phyloP scores from a whole-genome alignment of 805 yeast species.

The Wickerhamiella domercqiae region DNA sequence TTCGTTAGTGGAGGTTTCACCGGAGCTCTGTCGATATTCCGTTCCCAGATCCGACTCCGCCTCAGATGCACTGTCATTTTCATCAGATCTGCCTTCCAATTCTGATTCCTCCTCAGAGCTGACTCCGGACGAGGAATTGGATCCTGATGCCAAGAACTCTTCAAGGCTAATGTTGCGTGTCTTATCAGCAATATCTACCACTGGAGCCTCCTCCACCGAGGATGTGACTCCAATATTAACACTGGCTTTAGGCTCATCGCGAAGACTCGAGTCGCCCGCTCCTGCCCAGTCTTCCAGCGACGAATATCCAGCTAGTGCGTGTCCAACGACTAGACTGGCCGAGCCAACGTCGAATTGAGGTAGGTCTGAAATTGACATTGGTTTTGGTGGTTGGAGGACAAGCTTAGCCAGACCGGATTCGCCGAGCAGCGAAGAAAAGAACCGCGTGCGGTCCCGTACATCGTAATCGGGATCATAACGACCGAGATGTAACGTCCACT shows the following conservation, averaged over 20 bases:
- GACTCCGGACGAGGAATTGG: conserved; percentile 7
- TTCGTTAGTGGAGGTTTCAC: no score
- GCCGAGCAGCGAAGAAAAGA: conserved; percentile 46
- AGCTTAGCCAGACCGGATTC: conserved; percentile 44
- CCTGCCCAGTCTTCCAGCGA: conserved; percentile 31
- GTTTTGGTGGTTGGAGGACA: conserved; percentile 64
- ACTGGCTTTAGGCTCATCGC: no score
- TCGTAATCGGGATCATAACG: conserved; percentile 64
- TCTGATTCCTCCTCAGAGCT: conserved; percentile 10
- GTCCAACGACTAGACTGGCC: conserved; percentile 20
- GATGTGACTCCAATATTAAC: no score
- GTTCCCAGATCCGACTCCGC: no score
- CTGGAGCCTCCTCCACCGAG: neutral
- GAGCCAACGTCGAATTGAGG: conserved; percentile 21
- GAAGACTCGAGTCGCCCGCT: neutral
- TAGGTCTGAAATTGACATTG: conserved; percentile 30
- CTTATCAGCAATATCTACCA: conserved; percentile 16
- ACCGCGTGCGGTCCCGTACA: conserved; percentile 72
- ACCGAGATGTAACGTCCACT: conserved; percentile 44
- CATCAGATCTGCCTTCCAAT: no score
- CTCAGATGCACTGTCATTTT: no score
- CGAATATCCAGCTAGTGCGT: conserved; percentile 21
- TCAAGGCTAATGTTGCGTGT: conserved; percentile 63
- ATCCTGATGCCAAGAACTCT: conserved; percentile 38
- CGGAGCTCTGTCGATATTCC: no score